Conservation (phyloP, 1,139 yeast species). For the Candida sojae region DNA sequence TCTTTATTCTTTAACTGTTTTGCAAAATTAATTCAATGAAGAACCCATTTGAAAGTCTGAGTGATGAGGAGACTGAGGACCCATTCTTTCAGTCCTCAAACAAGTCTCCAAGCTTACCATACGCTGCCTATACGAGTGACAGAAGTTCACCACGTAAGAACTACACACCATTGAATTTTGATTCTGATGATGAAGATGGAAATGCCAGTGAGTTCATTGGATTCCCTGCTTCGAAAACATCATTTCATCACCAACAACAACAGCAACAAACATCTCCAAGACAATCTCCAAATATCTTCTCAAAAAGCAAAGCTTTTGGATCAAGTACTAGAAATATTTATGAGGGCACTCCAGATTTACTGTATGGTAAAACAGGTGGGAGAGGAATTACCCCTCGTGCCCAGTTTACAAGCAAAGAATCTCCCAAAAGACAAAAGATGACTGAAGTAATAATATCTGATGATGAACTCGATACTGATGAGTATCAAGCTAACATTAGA, state of each 20-base stretch:
- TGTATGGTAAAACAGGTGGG: slow-evolving; percentile 2
- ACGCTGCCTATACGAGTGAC: slow-evolving; percentile 44
- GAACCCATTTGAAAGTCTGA: slow-evolving; percentile 29
- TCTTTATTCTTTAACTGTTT: background rate
- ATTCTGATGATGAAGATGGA: slow-evolving; percentile 25
- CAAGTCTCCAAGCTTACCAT: slow-evolving; percentile 32
- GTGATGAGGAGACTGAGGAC: slow-evolving; percentile 26
- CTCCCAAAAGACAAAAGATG: slow-evolving; percentile 60
- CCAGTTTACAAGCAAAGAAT: slow-evolving; percentile 60
- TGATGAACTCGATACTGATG: slow-evolving; percentile 37
- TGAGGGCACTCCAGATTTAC: slow-evolving; percentile 12
- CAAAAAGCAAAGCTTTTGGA: slow-evolving; percentile 42
- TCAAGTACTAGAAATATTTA: slow-evolving; percentile 6
- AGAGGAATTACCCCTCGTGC: slow-evolving; percentile 45
- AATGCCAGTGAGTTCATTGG: slow-evolving; percentile 24
- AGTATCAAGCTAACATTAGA: slow-evolving; percentile 14
- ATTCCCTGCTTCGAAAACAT: slow-evolving; percentile 27
- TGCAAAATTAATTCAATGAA: slow-evolving; percentile 4
- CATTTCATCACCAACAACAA: slow-evolving; percentile 13
- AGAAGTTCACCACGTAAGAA: slow-evolving; percentile 38
- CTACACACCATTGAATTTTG: slow-evolving; percentile 28
- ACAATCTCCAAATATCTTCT: slow-evolving; percentile 48
- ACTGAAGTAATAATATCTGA: slow-evolving; percentile 50
- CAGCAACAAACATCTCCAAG: slow-evolving; percentile 22
- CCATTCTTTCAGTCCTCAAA: slow-evolving; percentile 30